Conservation (phyloP, 2,329 filamentous ascomycete species). For the Aureobasidium leucospermi region DNA sequence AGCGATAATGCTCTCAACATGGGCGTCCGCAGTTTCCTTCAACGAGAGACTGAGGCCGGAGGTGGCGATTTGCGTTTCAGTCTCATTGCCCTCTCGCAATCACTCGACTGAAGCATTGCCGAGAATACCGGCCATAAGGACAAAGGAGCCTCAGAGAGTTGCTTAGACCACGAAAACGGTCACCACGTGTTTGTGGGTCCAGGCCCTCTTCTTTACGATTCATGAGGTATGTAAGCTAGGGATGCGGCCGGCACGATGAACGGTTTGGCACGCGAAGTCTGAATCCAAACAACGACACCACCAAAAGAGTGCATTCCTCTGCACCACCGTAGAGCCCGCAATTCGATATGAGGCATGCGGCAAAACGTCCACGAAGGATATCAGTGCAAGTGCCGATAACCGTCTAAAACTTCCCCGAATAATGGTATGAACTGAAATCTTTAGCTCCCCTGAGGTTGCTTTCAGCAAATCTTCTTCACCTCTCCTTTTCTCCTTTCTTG, state of each 20-base stretch:
- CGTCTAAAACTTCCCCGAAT: background rate
- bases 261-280: background rate
- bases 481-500: background rate
- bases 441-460: background rate
- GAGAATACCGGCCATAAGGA: background rate
- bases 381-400: background rate
- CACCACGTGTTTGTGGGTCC: constrained; percentile 3
- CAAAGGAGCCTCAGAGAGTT: background rate
- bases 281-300: background rate
- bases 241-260: background rate
- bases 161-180: background rate
- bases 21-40: constrained; percentile 57
- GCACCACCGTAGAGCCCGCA: background rate
- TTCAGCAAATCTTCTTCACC: constrained; percentile 6
- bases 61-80: constrained; percentile 57
- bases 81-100: constrained; percentile 52
- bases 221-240: background rate
- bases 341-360: background rate
- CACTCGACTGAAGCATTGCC: constrained; percentile 41
- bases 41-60: constrained; percentile 46
- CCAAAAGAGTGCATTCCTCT: background rate
- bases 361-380: background rate
- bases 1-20: constrained; percentile 67
- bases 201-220: background rate
- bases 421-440: background rate